Percentiles rank a stretch among this genome's conserved stretches.
Evolutionary conservation across 2,329 filamentous ascomycete genomes (phyloP).

Genomic region (Talaromyces sp.): DNA sequence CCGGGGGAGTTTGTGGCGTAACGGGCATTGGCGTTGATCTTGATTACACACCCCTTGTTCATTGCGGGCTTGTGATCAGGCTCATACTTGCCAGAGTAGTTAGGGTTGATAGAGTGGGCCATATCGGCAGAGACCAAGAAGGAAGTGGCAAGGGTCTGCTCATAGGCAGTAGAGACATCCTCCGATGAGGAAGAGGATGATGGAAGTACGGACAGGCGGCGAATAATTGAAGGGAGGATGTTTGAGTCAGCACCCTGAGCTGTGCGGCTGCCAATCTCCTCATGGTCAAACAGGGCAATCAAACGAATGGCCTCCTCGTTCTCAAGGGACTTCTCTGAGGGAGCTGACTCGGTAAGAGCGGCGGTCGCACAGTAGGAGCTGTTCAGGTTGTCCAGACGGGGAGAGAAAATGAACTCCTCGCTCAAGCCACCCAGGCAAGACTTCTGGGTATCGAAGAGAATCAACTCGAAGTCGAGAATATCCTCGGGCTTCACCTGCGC

Average conservation of each 20-base stretch:
- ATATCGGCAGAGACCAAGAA: constrained; percentile 97
- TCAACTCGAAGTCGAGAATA: constrained; percentile 89
- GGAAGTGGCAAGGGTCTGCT: constrained; percentile 86
- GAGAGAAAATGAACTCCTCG: constrained; percentile 93
- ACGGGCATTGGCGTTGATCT: constrained; percentile 95
- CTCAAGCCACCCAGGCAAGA: constrained; percentile 84
- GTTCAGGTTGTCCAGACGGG: constrained; percentile 92
- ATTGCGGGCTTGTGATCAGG: constrained; percentile 87
- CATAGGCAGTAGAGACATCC: constrained; percentile 78
- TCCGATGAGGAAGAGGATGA: constrained; percentile 59
- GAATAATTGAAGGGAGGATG: constrained; percentile 81
- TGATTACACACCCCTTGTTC: constrained; percentile 96
- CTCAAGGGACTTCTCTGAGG: constrained; percentile 65
- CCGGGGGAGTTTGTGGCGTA: constrained; percentile 97
- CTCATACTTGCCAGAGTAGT: constrained; percentile 92
- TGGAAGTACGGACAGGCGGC: constrained; percentile 80
- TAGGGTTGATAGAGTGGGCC: constrained; percentile 95
- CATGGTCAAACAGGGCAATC: constrained; percentile 95
- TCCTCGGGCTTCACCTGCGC: constrained; percentile 70
- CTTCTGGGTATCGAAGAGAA: constrained; percentile 96
- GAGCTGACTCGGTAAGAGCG: constrained; percentile 79
- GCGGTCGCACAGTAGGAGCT: constrained; percentile 93
- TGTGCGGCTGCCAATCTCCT: constrained; percentile 91
- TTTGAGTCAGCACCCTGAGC: constrained; percentile 95
- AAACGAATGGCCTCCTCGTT: constrained; percentile 81